These are phyloP conservation scores for Cystofilobasidium bisporidii DNA, from an alignment of 768 basidiomycete genomes.

Conservation along the genomic window DNA sequence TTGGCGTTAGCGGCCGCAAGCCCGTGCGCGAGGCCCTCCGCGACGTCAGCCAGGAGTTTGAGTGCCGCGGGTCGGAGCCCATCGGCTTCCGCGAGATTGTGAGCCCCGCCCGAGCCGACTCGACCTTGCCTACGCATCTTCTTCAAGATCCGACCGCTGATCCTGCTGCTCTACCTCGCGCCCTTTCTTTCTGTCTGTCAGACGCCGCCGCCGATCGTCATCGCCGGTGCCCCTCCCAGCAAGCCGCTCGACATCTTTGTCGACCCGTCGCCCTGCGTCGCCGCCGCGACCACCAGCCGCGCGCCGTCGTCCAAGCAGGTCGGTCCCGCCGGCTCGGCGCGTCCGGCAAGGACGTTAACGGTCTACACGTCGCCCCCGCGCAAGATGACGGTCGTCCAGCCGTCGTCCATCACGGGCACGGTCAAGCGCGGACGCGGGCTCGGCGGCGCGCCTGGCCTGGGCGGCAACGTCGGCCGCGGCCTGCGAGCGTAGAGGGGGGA, in stretches of 20 bases:
- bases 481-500: not conserved
- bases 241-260: not conserved
- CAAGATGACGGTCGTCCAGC: not conserved
- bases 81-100: slow-evolving; percentile 15
- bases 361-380: slow-evolving; percentile 6
- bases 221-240: not conserved
- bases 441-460: not conserved
- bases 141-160: no score
- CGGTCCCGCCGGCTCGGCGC: not conserved
- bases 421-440: slow-evolving; percentile 3
- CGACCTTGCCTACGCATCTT: not conserved
- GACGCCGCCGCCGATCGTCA: not conserved
- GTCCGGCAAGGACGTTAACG: not conserved
- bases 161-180: no score
- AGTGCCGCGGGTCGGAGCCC: slow-evolving; percentile 12
- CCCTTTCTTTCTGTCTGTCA: not conserved
- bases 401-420: slow-evolving; percentile 4
- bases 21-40: slow-evolving; percentile 8
- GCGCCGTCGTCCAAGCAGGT: not conserved
- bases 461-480: slow-evolving; percentile 3
- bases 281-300: not conserved
- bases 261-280: not conserved
- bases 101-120: not conserved
- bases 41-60: slow-evolving; percentile 24
- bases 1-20: not conserved